A percentile compares a stretch with the other conserved stretches of the same genome.
Evolutionary conservation across 2,329 filamentous ascomycete species (phyloP).

Genomic region (Nigrospora oryzae): DNA sequence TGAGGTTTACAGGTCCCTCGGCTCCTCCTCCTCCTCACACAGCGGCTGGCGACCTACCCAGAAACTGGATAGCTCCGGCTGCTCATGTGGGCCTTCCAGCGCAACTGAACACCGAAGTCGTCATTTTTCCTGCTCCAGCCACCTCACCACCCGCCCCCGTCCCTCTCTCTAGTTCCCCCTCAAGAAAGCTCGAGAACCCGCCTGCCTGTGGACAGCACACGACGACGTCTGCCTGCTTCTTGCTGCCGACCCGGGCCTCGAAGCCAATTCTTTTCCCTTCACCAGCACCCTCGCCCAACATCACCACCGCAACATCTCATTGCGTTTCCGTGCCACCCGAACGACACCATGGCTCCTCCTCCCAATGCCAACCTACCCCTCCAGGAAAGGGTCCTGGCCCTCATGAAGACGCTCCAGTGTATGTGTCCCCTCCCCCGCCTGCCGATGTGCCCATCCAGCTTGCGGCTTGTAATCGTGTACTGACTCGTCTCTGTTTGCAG

Average conservation of each 20-base stretch:
- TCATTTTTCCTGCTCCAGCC: conserved; percentile 9
- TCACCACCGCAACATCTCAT: conserved; percentile 1
- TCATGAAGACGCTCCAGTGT: conserved; percentile 92
- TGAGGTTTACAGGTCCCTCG: no score
- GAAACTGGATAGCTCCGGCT: no score
- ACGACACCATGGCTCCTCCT: conserved; percentile 59
- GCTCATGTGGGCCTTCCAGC: no score
- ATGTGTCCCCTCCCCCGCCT: conserved; percentile 27
- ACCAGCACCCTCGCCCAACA: not conserved
- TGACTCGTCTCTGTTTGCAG: conserved; percentile 32
- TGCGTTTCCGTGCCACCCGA: not conserved
- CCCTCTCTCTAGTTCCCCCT: not conserved
- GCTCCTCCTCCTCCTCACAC: no score
- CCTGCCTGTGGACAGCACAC: not conserved
- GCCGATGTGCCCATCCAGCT: conserved; percentile 9
- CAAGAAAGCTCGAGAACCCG: not conserved
- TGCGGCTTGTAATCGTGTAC: conserved; percentile 12
- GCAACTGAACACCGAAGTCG: conserved; percentile 4
- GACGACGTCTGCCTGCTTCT: not conserved
- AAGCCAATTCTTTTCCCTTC: not conserved
- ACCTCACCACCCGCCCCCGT: conserved; percentile 4
- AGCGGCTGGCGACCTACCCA: no score
- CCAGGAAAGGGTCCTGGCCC: conserved; percentile 62
- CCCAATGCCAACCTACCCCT: conserved; percentile 62
- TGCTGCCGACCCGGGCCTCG: not conserved